Base-by-base conservation (phyloP, 768 basidiomycete species). In the Rhodosporidiobolus odoratus region DNA sequence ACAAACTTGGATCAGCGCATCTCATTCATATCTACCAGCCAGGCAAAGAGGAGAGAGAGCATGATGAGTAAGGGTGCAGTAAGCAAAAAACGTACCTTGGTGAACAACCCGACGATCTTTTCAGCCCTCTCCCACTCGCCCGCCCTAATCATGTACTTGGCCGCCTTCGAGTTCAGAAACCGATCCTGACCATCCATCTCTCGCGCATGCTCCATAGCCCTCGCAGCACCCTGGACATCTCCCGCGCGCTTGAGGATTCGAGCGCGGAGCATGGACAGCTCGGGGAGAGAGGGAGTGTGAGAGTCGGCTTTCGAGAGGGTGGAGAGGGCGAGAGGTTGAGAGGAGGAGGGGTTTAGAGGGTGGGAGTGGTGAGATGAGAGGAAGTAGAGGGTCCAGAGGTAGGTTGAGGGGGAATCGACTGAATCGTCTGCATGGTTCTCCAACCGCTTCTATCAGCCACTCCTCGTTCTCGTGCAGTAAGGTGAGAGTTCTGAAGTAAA, bases 381-480 rank as follows among this genome's bases (percentile, higher is more conserved):
- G 83, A 90, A 96, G 82, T 95, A 98, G 47, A 97, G 85, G 16
- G 89, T 88, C 96, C 96, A 99, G 17, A 98, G 84, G 75, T 95
- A 89, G 23, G 86, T 87, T 7, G 91, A 87, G 1, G 95, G 93
- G 13, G 85, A 82, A 53, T 88, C 87, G 35, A 82, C 72, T 0
- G 77, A 57, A 37, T 77, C 77, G 59, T 58, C 69, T 63, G 32
- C 12, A 27, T 27, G 47, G 30, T 34, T 10, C 16, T 8, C 12
- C 32, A 21, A n/a, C 27, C 17, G 13, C 37, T 4, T 38, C 6
- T n/a, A 40, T 12, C 5, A n/a, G 57, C 34, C 37, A 60, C n/a
- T 27, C 34, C n/a, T 6, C 23, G 7, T 27, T 47, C 13, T 47
- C 45, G 9, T n/a, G 30, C 3, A 16, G 15, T n/a, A 25, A 30